Evolutionary conservation across 2,329 filamentous ascomycete species (phyloP).

Genomic region (Blumeria graminis): DNA sequence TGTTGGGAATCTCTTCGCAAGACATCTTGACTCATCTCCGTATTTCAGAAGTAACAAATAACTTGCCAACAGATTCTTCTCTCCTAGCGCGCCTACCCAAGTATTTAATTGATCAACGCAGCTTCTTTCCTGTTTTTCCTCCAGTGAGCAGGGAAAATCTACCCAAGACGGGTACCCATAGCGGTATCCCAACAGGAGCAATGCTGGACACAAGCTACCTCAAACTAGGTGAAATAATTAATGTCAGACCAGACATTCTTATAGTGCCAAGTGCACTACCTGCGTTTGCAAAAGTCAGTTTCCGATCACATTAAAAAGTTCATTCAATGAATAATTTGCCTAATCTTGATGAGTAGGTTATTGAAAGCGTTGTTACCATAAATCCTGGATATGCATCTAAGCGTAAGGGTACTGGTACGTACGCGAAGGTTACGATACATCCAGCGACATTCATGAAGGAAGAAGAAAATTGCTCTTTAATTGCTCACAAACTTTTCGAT

Average conservation of each 20-base stretch:
- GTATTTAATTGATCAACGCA: slow-evolving; percentile 68
- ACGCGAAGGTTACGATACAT: slow-evolving; percentile 53
- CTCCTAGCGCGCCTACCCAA: slow-evolving; percentile 38
- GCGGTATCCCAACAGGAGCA: slow-evolving; percentile 42
- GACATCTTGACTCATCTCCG: slow-evolving; percentile 66
- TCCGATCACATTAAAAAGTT: background rate
- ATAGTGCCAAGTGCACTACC: slow-evolving; percentile 62
- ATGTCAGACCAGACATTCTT: slow-evolving; percentile 62
- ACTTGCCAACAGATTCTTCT: slow-evolving; percentile 22
- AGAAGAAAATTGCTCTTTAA: slow-evolving; percentile 29
- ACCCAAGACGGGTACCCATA: slow-evolving; percentile 36
- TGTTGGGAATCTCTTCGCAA: slow-evolving; percentile 60
- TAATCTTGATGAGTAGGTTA: slow-evolving; percentile 31
- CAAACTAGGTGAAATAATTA: slow-evolving; percentile 77
- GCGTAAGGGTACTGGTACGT: slow-evolving; percentile 63
- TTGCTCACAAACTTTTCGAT: slow-evolving; percentile 57
- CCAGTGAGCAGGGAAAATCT: slow-evolving; percentile 44
- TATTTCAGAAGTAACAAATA: slow-evolving; percentile 42
- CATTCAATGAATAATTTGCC: background rate
- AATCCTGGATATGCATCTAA: slow-evolving; percentile 82
- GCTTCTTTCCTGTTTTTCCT: slow-evolving; percentile 78
- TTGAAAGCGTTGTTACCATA: slow-evolving; percentile 71
- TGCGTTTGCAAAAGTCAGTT: slow-evolving; percentile 61
- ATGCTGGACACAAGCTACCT: slow-evolving; percentile 65
- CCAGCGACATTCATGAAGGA: slow-evolving; percentile 34